Evolutionary conservation across 116 monocot species (phyloP), one percentile per base, ranked within the genome.

Genomic region (Phalaenopsis hybrid): DNA sequence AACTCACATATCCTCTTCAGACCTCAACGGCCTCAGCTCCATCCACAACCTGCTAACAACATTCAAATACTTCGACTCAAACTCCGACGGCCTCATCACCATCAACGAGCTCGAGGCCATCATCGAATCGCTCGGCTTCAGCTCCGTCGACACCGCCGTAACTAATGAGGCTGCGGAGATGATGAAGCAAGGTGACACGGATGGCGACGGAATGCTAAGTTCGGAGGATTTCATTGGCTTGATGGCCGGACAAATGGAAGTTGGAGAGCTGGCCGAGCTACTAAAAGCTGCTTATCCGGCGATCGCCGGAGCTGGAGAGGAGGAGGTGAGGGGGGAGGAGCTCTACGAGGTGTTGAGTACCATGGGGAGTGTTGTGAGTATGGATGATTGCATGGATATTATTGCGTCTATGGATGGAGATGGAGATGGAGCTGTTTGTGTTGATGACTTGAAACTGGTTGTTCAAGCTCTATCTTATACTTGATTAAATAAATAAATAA

Each of bases 1-100:
- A 5, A 0, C 44, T 6, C 45, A 37, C 28, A 73, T 82, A 44
- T 63, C 83, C 68, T 15, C 79, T 28, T 55, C 55, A 55, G 79
- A 74, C 57, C 59, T 87, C 8, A 89, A 88, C 44, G 78, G 83
- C 2, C 76, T 91, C 69, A 81, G 79, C 79, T 81, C 85, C 81
- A 33, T 87, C 79, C 83, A 51, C 81, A 78, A 52, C 83, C 65
- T 91, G 73, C 59, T 91, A 33, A 87, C 87, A 69, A 87, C 87
- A 2, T 91, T 91, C 85, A 77, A 45, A 58, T 83, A 89, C 77
- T 91, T 91, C 69, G 91, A 91, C 80, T 83, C 87, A 33, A 78
- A 91, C 85, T 77, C 49, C 85, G 87, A 91, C 73, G 89, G 89
- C 5, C 81, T 72, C 65, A 83, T 91, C 83, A 85, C 85, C 75